Evolutionary conservation across 73 alveolate genomes (phyloP).

Genomic region (Uronychia setigera): DNA sequence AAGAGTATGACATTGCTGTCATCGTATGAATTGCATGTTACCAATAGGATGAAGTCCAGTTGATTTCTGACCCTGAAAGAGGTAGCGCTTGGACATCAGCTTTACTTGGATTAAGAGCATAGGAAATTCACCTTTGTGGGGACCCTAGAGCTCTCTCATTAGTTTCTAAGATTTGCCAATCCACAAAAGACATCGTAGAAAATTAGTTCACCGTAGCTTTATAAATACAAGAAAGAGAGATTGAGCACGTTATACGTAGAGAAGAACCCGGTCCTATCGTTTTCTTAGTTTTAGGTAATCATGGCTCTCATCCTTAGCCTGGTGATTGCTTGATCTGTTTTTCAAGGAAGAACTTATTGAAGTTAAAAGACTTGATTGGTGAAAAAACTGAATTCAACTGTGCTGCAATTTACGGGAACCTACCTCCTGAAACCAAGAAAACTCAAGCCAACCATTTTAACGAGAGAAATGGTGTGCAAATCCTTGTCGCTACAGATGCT

Average conservation of each 20-base stretch:
- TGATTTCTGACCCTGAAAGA: constrained; percentile 73
- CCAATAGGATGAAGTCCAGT: constrained; percentile 66
- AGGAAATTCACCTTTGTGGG: constrained; percentile 82
- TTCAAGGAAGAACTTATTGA: constrained; percentile 30
- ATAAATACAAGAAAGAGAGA: constrained; percentile 28
- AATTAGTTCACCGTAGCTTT: background rate
- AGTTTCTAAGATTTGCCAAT: constrained; percentile 26
- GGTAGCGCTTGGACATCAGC: constrained; percentile 83
- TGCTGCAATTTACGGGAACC: no score
- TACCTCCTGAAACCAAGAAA: constrained; percentile 77
- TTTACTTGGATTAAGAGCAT: constrained; percentile 62
- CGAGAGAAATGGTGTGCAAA: constrained; percentile 48
- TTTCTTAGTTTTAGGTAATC: constrained; percentile 22
- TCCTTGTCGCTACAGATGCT: constrained; percentile 81
- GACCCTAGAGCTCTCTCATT: constrained; percentile 69
- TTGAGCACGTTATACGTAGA: constrained; percentile 62
- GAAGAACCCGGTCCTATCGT: constrained; percentile 23
- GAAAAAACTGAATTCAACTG: no score
- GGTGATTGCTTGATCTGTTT: constrained; percentile 70
- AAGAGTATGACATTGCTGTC: constrained; percentile 79
- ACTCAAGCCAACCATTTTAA: constrained; percentile 63
- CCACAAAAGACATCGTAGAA: constrained; percentile 49
- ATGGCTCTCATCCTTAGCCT: background rate
- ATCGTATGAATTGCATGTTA: constrained; percentile 6
- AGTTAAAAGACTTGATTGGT: no score